Evolutionary conservation across 2,329 filamentous ascomycete species (phyloP), one percentile per base, ranked within the genome.

Genomic region (Colletotrichum sp.): DNA sequence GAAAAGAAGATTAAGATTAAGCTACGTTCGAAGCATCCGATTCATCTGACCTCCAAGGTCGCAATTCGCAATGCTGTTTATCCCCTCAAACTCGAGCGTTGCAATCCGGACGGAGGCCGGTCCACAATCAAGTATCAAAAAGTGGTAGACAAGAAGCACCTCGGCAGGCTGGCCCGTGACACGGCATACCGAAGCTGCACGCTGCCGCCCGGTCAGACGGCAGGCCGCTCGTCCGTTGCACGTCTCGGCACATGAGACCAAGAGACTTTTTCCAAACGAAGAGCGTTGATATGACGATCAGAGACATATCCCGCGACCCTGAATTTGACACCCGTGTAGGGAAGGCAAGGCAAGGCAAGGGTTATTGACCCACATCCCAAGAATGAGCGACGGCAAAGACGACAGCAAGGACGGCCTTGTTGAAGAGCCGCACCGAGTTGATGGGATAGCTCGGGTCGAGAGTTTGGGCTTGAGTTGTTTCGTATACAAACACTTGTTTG

Each of bases 161-260:
- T 52, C 24, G 7, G 28, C 21, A 68, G 52, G 32, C 26, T 13
- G 61, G 55, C 39, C 34, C 55, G 55, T 39, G 18, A 13, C 36
- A 18, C 24, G 43, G 26, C 30, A 16, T 28, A 13, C 24, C 43
- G 13, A 24, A 7, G 6, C 36, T 52, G 36, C 28, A 34, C 5
- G 39, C 48, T 12, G 48, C 64, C 43, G 64, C 16, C 32, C 52
- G 59, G 57, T 32, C 39, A 68, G 10, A 60, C 43, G 43, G 28
- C 21, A 52, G 43, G 43, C 18, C 21, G 39, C 36, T 59, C 59
- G 26, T 26, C 9, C 39, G 59, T 61, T 34, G 21, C 70, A 65
- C 64, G 14, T 52, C 59, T 73, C 74, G 74, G 74, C 43, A 74
- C n/a, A 32, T 63, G 64, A 73, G 70, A 65, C 59, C 59, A 68